Evolutionary conservation across 805 yeast genomes (phyloP).

Genomic region (Saturnispora quitensis): DNA sequence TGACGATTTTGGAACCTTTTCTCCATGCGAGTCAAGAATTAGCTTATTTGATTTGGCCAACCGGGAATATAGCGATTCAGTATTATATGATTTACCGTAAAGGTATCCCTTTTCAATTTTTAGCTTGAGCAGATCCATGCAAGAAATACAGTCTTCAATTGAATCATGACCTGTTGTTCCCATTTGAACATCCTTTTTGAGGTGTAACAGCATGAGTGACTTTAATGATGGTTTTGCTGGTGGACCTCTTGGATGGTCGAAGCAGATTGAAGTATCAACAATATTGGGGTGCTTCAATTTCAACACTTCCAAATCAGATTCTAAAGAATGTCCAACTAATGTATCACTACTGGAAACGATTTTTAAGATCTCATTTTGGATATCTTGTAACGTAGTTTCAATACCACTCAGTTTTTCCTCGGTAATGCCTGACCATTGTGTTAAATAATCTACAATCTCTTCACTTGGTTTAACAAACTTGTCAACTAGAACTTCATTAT

Average conservation of each 20-base stretch:
- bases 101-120: conserved; percentile 59
- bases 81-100: conserved; percentile 47
- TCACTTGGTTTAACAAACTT: conserved; percentile 70
- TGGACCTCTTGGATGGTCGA: conserved; percentile 75
- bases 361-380: conserved; percentile 47
- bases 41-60: conserved; percentile 22
- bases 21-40: conserved; percentile 15
- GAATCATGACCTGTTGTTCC: conserved; percentile 74
- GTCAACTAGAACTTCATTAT: conserved; percentile 55
- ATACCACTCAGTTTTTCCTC: conserved; percentile 53
- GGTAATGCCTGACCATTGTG: conserved; percentile 82
- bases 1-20: conserved; percentile 21
- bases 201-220: conserved; percentile 51
- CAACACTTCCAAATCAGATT: conserved; percentile 69
- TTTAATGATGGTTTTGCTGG: conserved; percentile 73
- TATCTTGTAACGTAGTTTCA: conserved; percentile 55
- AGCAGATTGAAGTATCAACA: conserved; percentile 72
- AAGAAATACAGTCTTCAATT: conserved; percentile 73
- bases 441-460: conserved; percentile 69
- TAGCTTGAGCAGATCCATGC: conserved; percentile 64
- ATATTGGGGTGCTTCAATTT: conserved; percentile 62
- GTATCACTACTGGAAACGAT: conserved; percentile 51
- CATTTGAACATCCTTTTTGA: conserved; percentile 55
- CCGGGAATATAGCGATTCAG: conserved; percentile 34
- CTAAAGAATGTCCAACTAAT: conserved; percentile 83